Percentiles rank a stretch among this genome's conserved stretches.
Evolutionary conservation across 2,329 filamentous ascomycete genomes (phyloP).

Genomic region (Alternaria conjuncta): DNA sequence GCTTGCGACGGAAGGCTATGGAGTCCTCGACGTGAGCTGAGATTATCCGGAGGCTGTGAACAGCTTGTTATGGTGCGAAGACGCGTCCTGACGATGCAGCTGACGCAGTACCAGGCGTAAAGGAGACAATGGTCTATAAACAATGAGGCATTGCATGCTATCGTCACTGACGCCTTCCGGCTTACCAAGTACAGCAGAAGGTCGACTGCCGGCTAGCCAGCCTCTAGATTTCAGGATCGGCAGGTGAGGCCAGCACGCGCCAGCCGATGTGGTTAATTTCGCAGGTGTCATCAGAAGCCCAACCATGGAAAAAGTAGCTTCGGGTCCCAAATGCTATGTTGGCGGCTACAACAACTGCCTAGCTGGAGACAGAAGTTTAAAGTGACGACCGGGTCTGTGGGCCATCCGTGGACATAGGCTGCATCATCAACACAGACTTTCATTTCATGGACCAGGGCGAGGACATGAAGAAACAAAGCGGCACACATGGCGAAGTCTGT

Average conservation of each 20-base stretch:
- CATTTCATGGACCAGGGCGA: neutral
- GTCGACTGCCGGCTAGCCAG: neutral
- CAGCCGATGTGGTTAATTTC: neutral
- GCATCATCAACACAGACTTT: neutral
- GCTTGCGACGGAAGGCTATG: neutral
- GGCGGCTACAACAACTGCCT: neutral
- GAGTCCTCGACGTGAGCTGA: neutral
- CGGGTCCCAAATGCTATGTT: neutral
- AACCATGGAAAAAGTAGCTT: neutral
- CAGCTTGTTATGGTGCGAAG: neutral
- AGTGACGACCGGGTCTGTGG: slow-evolving; percentile 3
- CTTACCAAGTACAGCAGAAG: neutral
- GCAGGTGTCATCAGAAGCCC: neutral
- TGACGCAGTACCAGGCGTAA: neutral
- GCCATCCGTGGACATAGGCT: neutral
- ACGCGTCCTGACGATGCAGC: neutral
- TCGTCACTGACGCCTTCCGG: neutral
- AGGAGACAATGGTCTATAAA: neutral
- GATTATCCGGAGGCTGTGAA: neutral
- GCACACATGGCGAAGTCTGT: neutral
- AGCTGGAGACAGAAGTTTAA: neutral
- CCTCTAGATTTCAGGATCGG: neutral
- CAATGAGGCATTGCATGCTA: neutral
- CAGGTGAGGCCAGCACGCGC: neutral
- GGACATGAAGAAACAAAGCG: neutral